Conservation (phyloP, 2,329 filamentous ascomycete genomes). For the Stachybotrys chartarum region DNA sequence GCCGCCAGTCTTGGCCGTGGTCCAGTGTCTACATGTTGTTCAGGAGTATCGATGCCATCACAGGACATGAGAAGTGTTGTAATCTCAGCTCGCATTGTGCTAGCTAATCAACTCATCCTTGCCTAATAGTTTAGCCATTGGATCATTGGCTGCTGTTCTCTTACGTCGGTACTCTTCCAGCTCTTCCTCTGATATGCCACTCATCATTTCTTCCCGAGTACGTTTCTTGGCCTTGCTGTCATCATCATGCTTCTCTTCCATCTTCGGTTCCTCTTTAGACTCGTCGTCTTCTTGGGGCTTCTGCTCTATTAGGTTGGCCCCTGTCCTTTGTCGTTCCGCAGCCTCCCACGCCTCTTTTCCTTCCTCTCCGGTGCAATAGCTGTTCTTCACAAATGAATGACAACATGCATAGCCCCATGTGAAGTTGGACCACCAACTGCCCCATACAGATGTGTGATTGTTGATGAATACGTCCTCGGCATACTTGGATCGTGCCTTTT, state of each 20-base stretch:
- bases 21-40: no score
- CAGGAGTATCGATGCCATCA: background rate
- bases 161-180: slow-evolving; percentile 80
- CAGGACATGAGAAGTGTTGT: background rate
- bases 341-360: slow-evolving; percentile 77
- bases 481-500: slow-evolving; percentile 81
- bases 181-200: slow-evolving; percentile 72
- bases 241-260: slow-evolving; percentile 19
- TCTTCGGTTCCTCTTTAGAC: slow-evolving; percentile 13
- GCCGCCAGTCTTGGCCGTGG: no score
- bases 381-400: slow-evolving; percentile 90
- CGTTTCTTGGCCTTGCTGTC: slow-evolving; percentile 48
- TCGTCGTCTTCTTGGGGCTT: slow-evolving; percentile 22
- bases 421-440: slow-evolving; percentile 95
- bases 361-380: slow-evolving; percentile 91
- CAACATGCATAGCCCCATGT: slow-evolving; percentile 96
- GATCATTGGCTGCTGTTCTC: slow-evolving; percentile 67
- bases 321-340: slow-evolving; percentile 54
- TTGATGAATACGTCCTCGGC: slow-evolving; percentile 79
- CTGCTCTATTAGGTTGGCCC: slow-evolving; percentile 31
- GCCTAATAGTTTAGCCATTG: slow-evolving; percentile 76
- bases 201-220: slow-evolving; percentile 70
- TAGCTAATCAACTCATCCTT: slow-evolving; percentile 48
- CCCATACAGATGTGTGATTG: slow-evolving; percentile 91
- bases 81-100: background rate